Evolutionary conservation across 2,329 filamentous ascomycete genomes (phyloP), one percentile per base, ranked within the genome.

Genomic region (Scedosporium minutisporum): DNA sequence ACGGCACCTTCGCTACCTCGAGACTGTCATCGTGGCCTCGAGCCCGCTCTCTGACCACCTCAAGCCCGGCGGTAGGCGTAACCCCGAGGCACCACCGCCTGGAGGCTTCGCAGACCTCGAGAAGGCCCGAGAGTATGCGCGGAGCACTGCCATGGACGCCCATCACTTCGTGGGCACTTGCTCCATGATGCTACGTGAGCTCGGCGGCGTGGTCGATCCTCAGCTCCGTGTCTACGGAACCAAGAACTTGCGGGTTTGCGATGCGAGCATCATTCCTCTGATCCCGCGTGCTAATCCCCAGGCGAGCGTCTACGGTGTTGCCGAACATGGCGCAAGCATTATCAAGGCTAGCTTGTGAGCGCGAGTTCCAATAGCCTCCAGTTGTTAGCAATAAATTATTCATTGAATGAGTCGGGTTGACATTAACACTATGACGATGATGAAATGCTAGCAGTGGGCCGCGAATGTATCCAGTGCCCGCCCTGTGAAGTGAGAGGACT

Each of bases 1-100:
- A 1, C 72, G 75, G 27, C 75, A 73, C 9, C 73, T 78, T 5
- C 77, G 76, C 46, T 76, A 80, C 62, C 74, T 79, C 38, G 77
- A 72, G 65, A 64, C n/a, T 2, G 46, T 64, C 12, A 58, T 74
- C 18, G 66, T 69, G 14, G 81, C 65, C 18, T 73, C 76, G 53
- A 67, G 71, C 0, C 76, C 78, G 0, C 76, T 81, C 62, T 70
- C 68, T 38, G 68, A 71, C n/a, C 72, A 79, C 65, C 67, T 81
- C 41, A 74, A 76, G 66, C 67, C 70, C 0, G 73, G 71, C 21
- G 77, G 33, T 4, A 38, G 12, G 33, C 33, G 33, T 38, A 38
- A 14, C 33, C 33, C 33, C 10, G 33, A 14, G 10, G 33, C 33
- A 10, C 33, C 33, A 4, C 12, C 33, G 1, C 33, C 33, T 4